Evolutionary conservation across 2,329 filamentous ascomycete species (phyloP).

Genomic region (Knoxdaviesia capensis): DNA sequence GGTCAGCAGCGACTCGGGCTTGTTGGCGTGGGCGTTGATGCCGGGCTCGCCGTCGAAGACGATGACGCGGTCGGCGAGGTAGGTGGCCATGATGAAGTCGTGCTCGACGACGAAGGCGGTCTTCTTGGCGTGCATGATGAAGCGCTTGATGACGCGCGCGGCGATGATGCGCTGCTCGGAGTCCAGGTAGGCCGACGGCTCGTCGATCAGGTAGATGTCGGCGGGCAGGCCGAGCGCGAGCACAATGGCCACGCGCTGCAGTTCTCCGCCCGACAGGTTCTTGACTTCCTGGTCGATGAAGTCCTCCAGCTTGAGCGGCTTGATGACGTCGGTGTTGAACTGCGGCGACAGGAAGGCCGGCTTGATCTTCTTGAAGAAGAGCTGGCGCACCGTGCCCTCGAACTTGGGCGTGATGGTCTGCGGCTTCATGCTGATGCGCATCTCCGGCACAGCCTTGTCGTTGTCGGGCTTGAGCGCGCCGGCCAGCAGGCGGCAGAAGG

Average conservation of each 20-base stretch:
- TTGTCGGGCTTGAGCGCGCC: conserved; percentile 84
- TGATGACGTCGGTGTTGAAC: conserved; percentile 99
- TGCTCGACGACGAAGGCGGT: conserved; percentile 98
- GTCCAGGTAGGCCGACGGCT: conserved; percentile 92
- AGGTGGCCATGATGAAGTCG: conserved; percentile 92
- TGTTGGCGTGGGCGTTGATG: conserved; percentile 70
- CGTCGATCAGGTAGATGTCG: conserved; percentile 96
- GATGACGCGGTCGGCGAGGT: conserved; percentile 78
- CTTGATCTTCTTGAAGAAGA: conserved; percentile 99
- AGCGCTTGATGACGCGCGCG: conserved; percentile 94
- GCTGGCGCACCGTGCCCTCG: conserved; percentile 83
- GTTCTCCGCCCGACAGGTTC: conserved; percentile 95
- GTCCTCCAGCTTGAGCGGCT: conserved; percentile 95
- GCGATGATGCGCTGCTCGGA: conserved; percentile 98
- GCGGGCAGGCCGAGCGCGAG: conserved; percentile 88
- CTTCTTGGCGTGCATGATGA: conserved; percentile 99
- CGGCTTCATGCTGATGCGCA: conserved; percentile 99
- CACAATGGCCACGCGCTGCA: conserved; percentile 97
- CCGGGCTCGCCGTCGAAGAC: conserved; percentile 94
- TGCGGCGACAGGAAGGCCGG: conserved; percentile 87
- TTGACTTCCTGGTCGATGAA: conserved; percentile 99
- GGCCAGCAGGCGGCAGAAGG: conserved; percentile 90
- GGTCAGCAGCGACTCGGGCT: conserved; percentile 77
- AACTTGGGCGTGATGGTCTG: conserved; percentile 99
- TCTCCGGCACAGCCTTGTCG: conserved; percentile 58